A percentile compares a stretch with the other conserved stretches of the same genome.
These are phyloP conservation scores for Arthroderma uncinatum DNA, from an alignment of 2,329 filamentous ascomycete species.

Conservation along the genomic window DNA sequence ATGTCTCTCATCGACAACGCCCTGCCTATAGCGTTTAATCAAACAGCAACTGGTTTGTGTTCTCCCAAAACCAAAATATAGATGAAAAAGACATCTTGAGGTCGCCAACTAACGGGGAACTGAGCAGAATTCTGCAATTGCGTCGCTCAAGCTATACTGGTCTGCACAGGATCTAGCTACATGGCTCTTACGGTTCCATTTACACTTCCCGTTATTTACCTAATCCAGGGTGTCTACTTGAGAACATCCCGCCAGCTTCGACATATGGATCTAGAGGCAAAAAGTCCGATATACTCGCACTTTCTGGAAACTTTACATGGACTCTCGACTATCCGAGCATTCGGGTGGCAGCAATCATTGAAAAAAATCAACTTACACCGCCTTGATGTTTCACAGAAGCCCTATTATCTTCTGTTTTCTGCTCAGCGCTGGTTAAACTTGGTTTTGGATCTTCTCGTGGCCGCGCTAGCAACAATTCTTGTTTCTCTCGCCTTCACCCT, in stretches of 20 bases:
- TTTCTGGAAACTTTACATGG: conserved; percentile 23
- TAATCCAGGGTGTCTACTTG: conserved; percentile 31
- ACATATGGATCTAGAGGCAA: conserved; percentile 35
- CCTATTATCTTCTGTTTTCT: conserved; percentile 26
- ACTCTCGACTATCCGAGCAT: conserved; percentile 17
- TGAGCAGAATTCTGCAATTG: background rate
- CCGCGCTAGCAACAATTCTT: conserved; percentile 26
- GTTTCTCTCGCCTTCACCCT: conserved; percentile 13
- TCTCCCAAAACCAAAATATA: too few species aligned
- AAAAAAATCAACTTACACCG: conserved; percentile 19
- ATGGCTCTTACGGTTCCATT: conserved; percentile 22
- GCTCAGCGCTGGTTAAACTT: conserved; percentile 31
- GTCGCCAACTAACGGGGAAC: background rate
- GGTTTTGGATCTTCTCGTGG: conserved; percentile 31
- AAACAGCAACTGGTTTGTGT: background rate
- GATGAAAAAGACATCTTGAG: too few species aligned
- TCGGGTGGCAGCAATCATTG: conserved; percentile 8
- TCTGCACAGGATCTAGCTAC: conserved; percentile 19
- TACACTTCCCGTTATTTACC: conserved; percentile 18
- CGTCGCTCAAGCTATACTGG: conserved; percentile 19
- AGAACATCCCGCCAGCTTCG: conserved; percentile 37
- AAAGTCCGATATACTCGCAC: conserved; percentile 32
- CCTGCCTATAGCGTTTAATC: background rate
- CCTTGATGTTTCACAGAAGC: conserved; percentile 26
- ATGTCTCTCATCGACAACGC: conserved; percentile 3